Evolutionary conservation across 495 filamentous ascomycete species (phyloP), one percentile per base, ranked within the genome.

Genomic region (Tirmania nivea): DNA sequence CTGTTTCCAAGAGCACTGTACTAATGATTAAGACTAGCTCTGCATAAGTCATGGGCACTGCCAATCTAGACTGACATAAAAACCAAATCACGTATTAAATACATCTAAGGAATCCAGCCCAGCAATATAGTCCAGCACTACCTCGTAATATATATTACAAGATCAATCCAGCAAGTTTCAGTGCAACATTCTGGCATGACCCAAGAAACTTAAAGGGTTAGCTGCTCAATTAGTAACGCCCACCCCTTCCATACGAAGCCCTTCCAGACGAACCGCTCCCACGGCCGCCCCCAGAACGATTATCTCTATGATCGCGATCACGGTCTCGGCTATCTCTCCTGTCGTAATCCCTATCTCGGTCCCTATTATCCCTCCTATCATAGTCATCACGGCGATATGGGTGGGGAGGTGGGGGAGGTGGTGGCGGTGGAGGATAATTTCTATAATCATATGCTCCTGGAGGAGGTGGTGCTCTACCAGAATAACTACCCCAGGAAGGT

Each of bases 271-370:
- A 54, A 34, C 58, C 55, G 9, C 63, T 59, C 34, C 52, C 52
- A 17, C 59, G 25, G 21, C 63, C 55, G 35, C 58, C 56, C 25
- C 56, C 59, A 57, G 66, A 61, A 20, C 61, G 54, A 54, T 60
- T 57, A 59, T 63, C 58, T 10, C 52, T 52, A n/a, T 57, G 58
- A 51, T 57, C 65, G 17, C 59, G 59, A 37, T 66, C 62, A 21
- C 59, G 60, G 45, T 64, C 36, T 16, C 56, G 65, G 14, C 62
- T 59, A 31, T 58, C 54, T 49, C 60, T 57, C 3, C 60, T 31
- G 25, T 57, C 65, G 17, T 60, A 59, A 35, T 66, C 62, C 21
- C 59, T 60, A 48, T 64, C 36, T 25, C 56, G 66, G 11, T 63
- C 60, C 20, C 59, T 53, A 42, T 59, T 57, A 7, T 58, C 60